These are phyloP conservation scores for Microsporum ferrugineum DNA, from an alignment of 2,329 filamentous ascomycete genomes.

Conservation along the genomic window DNA sequence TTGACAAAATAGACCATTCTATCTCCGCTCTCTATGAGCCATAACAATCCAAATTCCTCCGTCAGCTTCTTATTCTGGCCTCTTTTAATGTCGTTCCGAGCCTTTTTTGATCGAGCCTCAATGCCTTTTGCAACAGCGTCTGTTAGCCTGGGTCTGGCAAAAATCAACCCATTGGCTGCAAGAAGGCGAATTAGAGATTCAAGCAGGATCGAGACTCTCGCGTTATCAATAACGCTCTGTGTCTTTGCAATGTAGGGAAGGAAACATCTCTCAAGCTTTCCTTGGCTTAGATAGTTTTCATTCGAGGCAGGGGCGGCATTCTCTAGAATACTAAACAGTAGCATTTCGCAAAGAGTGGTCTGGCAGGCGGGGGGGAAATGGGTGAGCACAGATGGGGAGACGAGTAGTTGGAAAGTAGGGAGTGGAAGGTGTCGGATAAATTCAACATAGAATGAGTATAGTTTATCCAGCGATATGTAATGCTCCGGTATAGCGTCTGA, in stretches of 20 bases:
- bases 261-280: constrained; percentile 48
- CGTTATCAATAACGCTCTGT: constrained; percentile 53
- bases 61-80: constrained; percentile 30
- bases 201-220: constrained; percentile 57
- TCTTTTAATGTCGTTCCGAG: constrained; percentile 35
- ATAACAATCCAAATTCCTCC: constrained; percentile 27
- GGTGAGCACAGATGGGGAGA: constrained; percentile 36
- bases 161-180: constrained; percentile 25
- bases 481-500: constrained; percentile 25
- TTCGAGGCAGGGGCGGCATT: constrained; percentile 29
- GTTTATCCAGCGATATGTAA: constrained; percentile 29
- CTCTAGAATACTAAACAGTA: constrained; percentile 42
- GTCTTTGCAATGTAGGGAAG: constrained; percentile 55
- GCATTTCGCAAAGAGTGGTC: constrained; percentile 42
- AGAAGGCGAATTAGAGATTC: constrained; percentile 53
- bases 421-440: constrained; percentile 37
- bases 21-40: constrained; percentile 33
- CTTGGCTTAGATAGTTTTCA: constrained; percentile 37
- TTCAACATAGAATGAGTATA: constrained; percentile 36
- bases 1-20: constrained; percentile 27
- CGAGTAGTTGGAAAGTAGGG: constrained; percentile 35
- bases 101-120: constrained; percentile 36
- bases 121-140: constrained; percentile 44
- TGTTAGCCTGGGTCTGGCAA: constrained; percentile 28
- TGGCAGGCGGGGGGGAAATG: constrained; percentile 31